These are phyloP conservation scores for Apiospora koreana DNA, from an alignment of 2,329 filamentous ascomycete species.

Conservation along the genomic window DNA sequence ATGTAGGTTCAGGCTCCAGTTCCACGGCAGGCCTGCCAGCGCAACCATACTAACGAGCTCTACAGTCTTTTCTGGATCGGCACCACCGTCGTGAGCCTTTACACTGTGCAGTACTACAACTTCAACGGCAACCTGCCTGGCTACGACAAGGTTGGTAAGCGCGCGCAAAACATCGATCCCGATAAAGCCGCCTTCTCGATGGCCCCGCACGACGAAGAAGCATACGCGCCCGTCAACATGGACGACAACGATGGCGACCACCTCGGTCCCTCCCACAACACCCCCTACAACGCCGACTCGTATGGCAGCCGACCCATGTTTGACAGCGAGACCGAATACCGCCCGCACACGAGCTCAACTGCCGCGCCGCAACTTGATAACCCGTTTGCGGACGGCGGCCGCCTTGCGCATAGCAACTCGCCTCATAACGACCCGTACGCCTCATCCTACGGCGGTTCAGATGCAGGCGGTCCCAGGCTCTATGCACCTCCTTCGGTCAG, in stretches of 20 bases:
- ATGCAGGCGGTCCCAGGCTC: conserved; percentile 27
- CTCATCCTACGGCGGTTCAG: conserved; percentile 29
- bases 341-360: conserved; percentile 33
- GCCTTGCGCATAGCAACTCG: conserved; percentile 38
- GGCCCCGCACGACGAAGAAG: conserved; percentile 66
- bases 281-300: conserved; percentile 34
- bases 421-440: conserved; percentile 30
- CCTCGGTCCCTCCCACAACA: conserved; percentile 19
- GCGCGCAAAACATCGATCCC: conserved; percentile 58
- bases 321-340: conserved; percentile 53
- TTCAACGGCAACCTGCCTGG: conserved; percentile 63
- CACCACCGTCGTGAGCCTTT: conserved; percentile 58
- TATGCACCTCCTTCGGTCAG: conserved; percentile 44
- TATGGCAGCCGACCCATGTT: conserved; percentile 42
- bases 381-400: conserved; percentile 45
- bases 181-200: conserved; percentile 71
- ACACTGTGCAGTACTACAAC: conserved; percentile 62
- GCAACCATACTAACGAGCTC: conserved; percentile 10
- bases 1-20: conserved; percentile 47
- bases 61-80: conserved; percentile 56
- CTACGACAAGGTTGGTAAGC: conserved; percentile 51
- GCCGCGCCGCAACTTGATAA: conserved; percentile 30
- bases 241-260: conserved; percentile 52
- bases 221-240: conserved; percentile 62
- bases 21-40: not conserved